Evolutionary conservation across 176 grass and related monocot species (phyloP), one percentile per base, ranked within the genome.

Genomic region (Oryza glumipatula): DNA sequence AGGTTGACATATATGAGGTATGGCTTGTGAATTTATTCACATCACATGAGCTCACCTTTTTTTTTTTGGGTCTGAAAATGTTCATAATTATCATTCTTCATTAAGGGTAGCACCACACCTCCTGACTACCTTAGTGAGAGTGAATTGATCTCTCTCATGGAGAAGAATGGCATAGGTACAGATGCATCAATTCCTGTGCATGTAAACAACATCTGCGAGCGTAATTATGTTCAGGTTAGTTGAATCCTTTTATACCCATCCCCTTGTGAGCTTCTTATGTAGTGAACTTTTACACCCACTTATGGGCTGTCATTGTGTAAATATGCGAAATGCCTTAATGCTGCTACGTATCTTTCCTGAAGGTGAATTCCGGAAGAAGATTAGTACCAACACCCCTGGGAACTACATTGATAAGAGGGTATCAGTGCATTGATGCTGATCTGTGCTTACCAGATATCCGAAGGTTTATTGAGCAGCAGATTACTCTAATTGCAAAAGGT

Each of bases 171-270:
- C 70, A 93, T 98, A 82, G 92, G 95, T 65, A 98, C 95, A 45
- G 95, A 98, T 35, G 95, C 95, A 89, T 98, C 95, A n/a, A 98
- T 98, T 91, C 22, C 92, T 89, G 95, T 98, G 77, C 95, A 98
- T 78, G 88, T 98, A 74, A 95, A 95, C 77, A 98, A 93, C 72
- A 98, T 98, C 61, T 93, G 88, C 1, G 95, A 98, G 88, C 95
- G 95, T 71, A 98, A 98, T 80, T 95, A 98, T 90, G 93, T 95
- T 35, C 93, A 98, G 93, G 95, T 98, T 80, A 72, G 82, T 84
- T 77, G 74, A 74, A 56, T 74, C 22, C 9, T 84, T 60, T 71
- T 93, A 24, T 47, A 17, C 11, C 70, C 63, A 69, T 33, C 45
- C 3, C 75, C 44, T 78, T 52, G 28, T 68, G 56, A 77, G 60